phyloP scores from a whole-genome alignment of 1,284 basidiomycete species.

The Rhodotorula sp. region DNA sequence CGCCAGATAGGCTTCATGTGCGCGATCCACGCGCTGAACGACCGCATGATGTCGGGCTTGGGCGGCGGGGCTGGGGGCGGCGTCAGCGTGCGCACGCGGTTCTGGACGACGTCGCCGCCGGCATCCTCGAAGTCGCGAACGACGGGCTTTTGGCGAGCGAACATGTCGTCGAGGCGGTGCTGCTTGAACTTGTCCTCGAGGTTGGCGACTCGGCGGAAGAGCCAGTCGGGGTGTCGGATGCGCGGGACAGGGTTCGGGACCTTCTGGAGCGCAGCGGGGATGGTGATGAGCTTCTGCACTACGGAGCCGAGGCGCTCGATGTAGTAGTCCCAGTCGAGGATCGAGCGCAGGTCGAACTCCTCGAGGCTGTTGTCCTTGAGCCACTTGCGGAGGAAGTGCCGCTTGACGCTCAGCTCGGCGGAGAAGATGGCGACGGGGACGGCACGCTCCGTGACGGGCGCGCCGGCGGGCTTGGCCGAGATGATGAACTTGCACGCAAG shows the following conservation, averaged over 20 bases:
- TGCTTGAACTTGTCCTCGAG: slow-evolving; percentile 96
- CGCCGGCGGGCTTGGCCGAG: slow-evolving; percentile 87
- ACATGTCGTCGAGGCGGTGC: slow-evolving; percentile 96
- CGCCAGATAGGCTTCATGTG: slow-evolving; percentile 82
- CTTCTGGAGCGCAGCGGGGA: slow-evolving; percentile 98
- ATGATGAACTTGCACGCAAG: slow-evolving; percentile 99
- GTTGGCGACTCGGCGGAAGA: slow-evolving; percentile 84
- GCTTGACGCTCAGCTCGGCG: slow-evolving; percentile 86
- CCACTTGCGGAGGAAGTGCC: slow-evolving; percentile 92
- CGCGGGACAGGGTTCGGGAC: slow-evolving; percentile 95
- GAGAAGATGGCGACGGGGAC: slow-evolving; percentile 99
- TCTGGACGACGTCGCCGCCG: slow-evolving; percentile 53
- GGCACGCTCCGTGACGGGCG: slow-evolving; percentile 95
- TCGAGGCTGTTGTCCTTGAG: slow-evolving; percentile 86
- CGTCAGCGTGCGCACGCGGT: slow-evolving; percentile 58
- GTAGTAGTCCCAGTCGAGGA: slow-evolving; percentile 98
- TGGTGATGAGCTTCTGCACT: slow-evolving; percentile 98
- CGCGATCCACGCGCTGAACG: slow-evolving; percentile 79
- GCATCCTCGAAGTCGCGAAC: slow-evolving; percentile 58
- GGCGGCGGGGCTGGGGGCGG: slow-evolving; percentile 45
- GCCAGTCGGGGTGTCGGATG: slow-evolving; percentile 96
- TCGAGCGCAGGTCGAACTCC: slow-evolving; percentile 89
- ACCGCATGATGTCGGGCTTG: slow-evolving; percentile 50
- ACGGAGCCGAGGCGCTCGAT: slow-evolving; percentile 97
- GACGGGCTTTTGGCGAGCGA: slow-evolving; percentile 58